Base-by-base conservation (phyloP, 208 protist genomes). In the Trypanosoma scelopori region DNA sequence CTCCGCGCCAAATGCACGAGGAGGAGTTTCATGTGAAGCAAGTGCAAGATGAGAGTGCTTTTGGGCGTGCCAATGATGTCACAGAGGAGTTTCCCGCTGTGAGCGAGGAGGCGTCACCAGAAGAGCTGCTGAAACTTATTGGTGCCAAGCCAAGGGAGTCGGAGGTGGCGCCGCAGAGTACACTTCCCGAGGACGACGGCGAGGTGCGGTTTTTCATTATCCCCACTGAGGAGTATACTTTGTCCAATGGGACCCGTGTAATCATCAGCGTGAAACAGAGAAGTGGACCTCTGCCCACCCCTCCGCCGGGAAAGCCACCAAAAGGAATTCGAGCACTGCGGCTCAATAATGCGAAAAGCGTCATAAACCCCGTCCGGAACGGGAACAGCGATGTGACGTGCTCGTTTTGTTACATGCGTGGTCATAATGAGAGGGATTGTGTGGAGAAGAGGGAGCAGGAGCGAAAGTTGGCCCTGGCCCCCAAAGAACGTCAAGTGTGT, bases 181-280 rank as follows among this genome's bases (percentile, higher is more conserved):
- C 57, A 32, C 18, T 72, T 47, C 49, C 65, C 13, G 32, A 58
- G 47, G 23, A 63, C 12, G 61, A 49, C 22, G 66, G 58, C 39
- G 66, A 66, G n/a, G 75, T 76, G 7, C 65, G 57, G 6, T 86
- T 82, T 61, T 65, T 79, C 12, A 76, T 79, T 25, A 49, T 84
- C 39, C 87, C 87, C 13, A 81, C 87, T 13, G 87, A 93, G 57
- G 87, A 90, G 60, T 93, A 93, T 57, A 79, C 60, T 9, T 75
- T 93, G 22, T 84, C 79, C 42, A 80, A 69, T 37, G 87, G 87
- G 28, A 79, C 82, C 60, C 75, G 67, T 32, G 86, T 90, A 37
- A 71, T 86, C 15, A 74, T 75, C 53, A 60, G 63, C 20, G 66
- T 92, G 20, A 92, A 90, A 56, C 58, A 74, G 37, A 73, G 86